These are phyloP conservation scores for Dryadomyces quercus-mongolicae DNA, from an alignment of 2,329 filamentous ascomycete genomes.

Conservation along the genomic window DNA sequence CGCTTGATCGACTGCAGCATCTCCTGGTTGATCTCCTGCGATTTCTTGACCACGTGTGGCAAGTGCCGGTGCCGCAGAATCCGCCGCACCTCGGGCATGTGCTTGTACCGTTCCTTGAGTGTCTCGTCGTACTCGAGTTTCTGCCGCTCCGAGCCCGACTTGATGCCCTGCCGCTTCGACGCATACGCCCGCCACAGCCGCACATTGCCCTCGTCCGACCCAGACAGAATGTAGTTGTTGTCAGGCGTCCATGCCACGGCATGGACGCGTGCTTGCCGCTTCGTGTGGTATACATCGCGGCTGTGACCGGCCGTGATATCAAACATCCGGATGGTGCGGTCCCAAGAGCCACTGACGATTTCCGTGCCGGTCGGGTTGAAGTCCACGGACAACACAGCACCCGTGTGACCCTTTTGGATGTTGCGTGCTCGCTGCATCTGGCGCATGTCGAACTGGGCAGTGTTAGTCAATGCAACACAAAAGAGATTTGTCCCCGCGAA, in stretches of 20 bases:
- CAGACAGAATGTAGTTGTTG: slow-evolving; percentile 77
- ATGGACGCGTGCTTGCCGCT: slow-evolving; percentile 89
- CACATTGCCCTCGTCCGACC: slow-evolving; percentile 87
- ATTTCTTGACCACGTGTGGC: slow-evolving; percentile 91
- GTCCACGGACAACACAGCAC: slow-evolving; percentile 91
- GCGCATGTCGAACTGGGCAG: slow-evolving; percentile 66
- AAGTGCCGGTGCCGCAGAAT: slow-evolving; percentile 87
- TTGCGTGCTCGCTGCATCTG: slow-evolving; percentile 13
- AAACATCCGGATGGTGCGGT: slow-evolving; percentile 81
- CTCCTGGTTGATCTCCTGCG: slow-evolving; percentile 82
- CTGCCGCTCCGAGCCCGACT: slow-evolving; percentile 72
- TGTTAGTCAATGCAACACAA: background rate
- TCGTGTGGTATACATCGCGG: slow-evolving; percentile 91
- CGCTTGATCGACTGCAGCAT: slow-evolving; percentile 82
- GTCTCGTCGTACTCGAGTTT: slow-evolving; percentile 87
- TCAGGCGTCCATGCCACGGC: slow-evolving; percentile 51
- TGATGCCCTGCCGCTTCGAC: slow-evolving; percentile 71
- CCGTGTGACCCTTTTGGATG: slow-evolving; percentile 18
- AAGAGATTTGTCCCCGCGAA: background rate
- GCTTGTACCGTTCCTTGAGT: slow-evolving; percentile 69
- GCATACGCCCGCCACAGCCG: slow-evolving; percentile 79
- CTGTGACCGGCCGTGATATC: slow-evolving; percentile 69
- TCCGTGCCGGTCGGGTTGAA: slow-evolving; percentile 92
- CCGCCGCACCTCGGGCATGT: slow-evolving; percentile 91
- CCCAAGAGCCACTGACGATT: slow-evolving; percentile 79